These are phyloP conservation scores for Kokia cookei DNA, from an alignment of 441 rosid genomes.

Conservation along the genomic window DNA sequence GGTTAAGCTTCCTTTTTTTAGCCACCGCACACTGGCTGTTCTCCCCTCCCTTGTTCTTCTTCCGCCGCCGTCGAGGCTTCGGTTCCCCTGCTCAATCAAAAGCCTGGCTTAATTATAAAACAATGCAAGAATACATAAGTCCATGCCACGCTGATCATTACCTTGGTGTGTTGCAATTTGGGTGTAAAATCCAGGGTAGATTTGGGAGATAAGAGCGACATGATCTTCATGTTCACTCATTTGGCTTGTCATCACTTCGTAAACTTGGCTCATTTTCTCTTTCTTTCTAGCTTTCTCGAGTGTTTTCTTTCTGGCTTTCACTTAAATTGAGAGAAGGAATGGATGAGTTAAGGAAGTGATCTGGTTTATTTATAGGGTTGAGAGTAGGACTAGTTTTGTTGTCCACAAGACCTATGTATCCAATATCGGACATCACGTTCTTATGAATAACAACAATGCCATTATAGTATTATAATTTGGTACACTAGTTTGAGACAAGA, in stretches of 20 bases:
- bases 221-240: slow-evolving; percentile 36
- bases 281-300: neutral
- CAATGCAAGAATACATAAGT: neutral
- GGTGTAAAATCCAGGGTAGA: slow-evolving; percentile 36
- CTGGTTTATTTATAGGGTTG: slow-evolving; percentile 17
- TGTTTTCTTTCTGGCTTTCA: neutral
- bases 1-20: slow-evolving; percentile 68
- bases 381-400: slow-evolving; percentile 12
- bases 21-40: slow-evolving; percentile 3
- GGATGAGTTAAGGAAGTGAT: slow-evolving; percentile 22
- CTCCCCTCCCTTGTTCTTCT: slow-evolving; percentile 44
- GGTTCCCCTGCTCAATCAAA: slow-evolving; percentile 24
- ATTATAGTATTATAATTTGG: neutral
- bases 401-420: neutral
- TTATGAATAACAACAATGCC: slow-evolving; percentile 19
- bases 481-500: neutral
- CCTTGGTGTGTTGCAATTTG: slow-evolving; percentile 53
- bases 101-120: neutral
- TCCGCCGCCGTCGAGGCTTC: slow-evolving; percentile 50
- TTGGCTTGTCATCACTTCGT: slow-evolving; percentile 4
- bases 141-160: slow-evolving; percentile 7
- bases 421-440: slow-evolving; percentile 4
- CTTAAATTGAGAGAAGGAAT: slow-evolving; percentile 11
- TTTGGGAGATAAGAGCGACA: slow-evolving; percentile 45
- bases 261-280: neutral